Evolutionary conservation across 176 grass and related monocot species (phyloP).

Genomic region (Cymbopogon citratus): DNA sequence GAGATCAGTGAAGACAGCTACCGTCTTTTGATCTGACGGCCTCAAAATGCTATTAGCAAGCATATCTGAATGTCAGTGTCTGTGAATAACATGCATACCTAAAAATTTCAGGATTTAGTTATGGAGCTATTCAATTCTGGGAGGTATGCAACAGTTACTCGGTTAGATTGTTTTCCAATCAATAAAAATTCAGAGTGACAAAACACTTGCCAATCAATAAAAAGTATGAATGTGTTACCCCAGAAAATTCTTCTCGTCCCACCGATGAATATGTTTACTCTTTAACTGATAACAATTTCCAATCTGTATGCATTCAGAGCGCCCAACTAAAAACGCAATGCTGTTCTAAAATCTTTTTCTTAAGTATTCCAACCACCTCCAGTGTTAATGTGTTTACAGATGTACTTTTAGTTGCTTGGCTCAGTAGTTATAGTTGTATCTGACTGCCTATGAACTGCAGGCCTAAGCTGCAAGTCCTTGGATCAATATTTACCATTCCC

Average conservation of each 20-base stretch:
- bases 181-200: not conserved
- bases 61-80: too few species aligned
- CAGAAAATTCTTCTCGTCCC: not conserved
- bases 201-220: not conserved
- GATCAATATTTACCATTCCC: conserved; percentile 44
- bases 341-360: not conserved
- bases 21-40: too few species aligned
- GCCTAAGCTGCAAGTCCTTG: conserved; percentile 23
- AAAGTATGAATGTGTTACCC: not conserved
- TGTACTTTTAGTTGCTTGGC: not conserved
- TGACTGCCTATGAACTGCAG: not conserved
- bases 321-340: not conserved
- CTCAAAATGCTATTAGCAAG: too few species aligned
- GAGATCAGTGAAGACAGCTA: not conserved
- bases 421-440: not conserved
- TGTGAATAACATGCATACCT: too few species aligned
- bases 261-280: not conserved
- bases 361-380: not conserved
- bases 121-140: not conserved
- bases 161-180: not conserved
- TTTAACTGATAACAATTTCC: not conserved
- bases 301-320: not conserved
- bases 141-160: not conserved
- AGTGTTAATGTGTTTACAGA: not conserved
- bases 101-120: not conserved